Evolutionary conservation across 176 grass and related monocot species (phyloP).

Genomic region (Neostapfia colusana): DNA sequence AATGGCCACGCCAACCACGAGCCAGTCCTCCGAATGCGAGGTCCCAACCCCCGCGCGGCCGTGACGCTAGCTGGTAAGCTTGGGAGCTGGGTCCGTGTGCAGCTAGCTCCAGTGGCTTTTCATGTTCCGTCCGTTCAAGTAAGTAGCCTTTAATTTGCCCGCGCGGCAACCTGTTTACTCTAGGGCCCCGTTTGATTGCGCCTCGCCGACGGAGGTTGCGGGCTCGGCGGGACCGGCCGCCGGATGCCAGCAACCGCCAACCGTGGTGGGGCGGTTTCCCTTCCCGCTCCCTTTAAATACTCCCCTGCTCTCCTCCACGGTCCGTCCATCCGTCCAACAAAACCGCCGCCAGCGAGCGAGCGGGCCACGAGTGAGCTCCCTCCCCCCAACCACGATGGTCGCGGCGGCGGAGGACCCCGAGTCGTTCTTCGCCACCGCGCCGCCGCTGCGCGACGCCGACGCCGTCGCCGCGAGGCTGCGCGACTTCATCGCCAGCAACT

Average conservation of each 20-base stretch:
- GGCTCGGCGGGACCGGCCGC: background rate
- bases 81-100: too few species aligned
- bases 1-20: background rate
- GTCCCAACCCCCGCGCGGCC: background rate
- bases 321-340: background rate
- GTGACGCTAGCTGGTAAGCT: background rate
- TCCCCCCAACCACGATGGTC: conserved; percentile 12
- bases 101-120: background rate
- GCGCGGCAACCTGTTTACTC: background rate
- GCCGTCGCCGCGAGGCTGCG: conserved; percentile 36
- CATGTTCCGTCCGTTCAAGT: background rate
- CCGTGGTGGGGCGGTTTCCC: background rate
- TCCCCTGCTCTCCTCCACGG: background rate
- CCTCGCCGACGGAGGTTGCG: background rate
- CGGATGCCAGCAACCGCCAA: background rate
- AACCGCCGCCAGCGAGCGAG: background rate
- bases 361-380: background rate
- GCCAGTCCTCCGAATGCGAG: too few species aligned
- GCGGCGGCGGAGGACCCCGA: conserved; percentile 35
- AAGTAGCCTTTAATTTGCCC: background rate
- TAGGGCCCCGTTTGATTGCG: background rate
- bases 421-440: conserved; percentile 59
- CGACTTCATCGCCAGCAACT: conserved; percentile 53
- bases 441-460: conserved; percentile 50
- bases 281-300: conserved; percentile 34